Conservation (phyloP, 2,329 filamentous ascomycete genomes). For the Aureobasidium sp. region DNA sequence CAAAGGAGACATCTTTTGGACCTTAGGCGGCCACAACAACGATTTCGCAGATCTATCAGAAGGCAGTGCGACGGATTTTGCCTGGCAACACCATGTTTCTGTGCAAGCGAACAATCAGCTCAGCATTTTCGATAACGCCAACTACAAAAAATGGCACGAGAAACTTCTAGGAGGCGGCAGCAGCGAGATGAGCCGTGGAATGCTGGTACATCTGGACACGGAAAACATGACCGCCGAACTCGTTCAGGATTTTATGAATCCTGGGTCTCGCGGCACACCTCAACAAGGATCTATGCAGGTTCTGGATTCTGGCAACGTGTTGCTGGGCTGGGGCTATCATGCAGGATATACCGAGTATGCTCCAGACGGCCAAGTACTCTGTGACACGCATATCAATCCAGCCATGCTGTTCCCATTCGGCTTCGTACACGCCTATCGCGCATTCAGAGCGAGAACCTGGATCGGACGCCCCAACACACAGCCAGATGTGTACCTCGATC, state of each 20-base stretch:
- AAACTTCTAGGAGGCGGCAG: background rate
- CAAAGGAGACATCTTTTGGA: constrained; percentile 43
- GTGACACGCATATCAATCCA: constrained; percentile 43
- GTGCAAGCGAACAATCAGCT: constrained; percentile 14
- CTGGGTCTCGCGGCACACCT: constrained; percentile 34
- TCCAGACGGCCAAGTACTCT: constrained; percentile 42
- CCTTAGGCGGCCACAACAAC: constrained; percentile 26
- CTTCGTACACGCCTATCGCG: constrained; percentile 40
- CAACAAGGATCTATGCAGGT: constrained; percentile 49
- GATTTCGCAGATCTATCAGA: constrained; percentile 14
- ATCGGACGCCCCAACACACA: constrained; percentile 9
- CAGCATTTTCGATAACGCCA: constrained; percentile 20
- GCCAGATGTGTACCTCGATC: constrained; percentile 31
- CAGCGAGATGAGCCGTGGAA: constrained; percentile 23
- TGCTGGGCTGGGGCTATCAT: constrained; percentile 51
- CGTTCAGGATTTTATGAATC: constrained; percentile 22
- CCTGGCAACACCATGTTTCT: constrained; percentile 43
- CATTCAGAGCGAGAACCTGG: constrained; percentile 34
- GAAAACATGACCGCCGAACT: constrained; percentile 24
- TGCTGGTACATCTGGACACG: constrained; percentile 20
- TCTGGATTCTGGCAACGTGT: constrained; percentile 44
- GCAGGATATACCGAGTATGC: constrained; percentile 35
- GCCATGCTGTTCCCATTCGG: constrained; percentile 31
- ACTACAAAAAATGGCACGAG: background rate
- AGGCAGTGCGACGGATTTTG: constrained; percentile 23